Base-by-base conservation (phyloP, 306 rosid genomes). In the Citrullus colocynthis region DNA sequence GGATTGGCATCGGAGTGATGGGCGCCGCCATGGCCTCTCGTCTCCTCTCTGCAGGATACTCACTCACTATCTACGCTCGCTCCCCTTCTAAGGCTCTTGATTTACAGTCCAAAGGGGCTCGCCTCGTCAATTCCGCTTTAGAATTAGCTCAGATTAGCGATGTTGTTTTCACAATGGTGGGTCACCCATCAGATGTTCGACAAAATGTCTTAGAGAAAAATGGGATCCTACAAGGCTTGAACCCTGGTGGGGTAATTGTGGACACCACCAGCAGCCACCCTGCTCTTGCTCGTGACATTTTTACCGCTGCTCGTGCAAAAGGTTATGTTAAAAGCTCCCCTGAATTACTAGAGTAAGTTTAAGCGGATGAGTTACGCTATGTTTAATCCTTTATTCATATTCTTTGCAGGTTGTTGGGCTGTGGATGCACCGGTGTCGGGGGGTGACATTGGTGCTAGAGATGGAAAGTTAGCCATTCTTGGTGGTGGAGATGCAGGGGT, bases 341-440 rank as follows among this genome's bases (percentile, higher is more conserved):
- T 28, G 17, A 58, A 20, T 58, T 59, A 10, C 37, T 59, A 10
- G 64, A 59, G 61, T 20, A 44, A 59, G 17, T 11, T 59, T 59
- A 59, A 24, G 36, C 5, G 11, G 14, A 20, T 57, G 5, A 8
- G 12, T 54, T 54, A 49, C 16, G 15, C 9, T 49, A 54, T 17
- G 3, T 10, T 51, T 51, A 5, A 51, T 58, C 15, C 4, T 58
- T 21, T 9, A 21, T 3, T 30, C 41, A 2, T 30, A 30, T 61
- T 61, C 67, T 30, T 61, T 0, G n/a, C 41, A 61, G 67, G 41
- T 51, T 87, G 92, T 39, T 91, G 91, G 92, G 72, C 96, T 10
- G 89, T 93, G 9, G 97, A 91, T 57, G 98, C 97, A 0, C 97
- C 97, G 0, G 97, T 93, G 3, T 91, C 98, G 6, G 96, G 97